Base-by-base conservation (phyloP, 495 filamentous ascomycete species). In the Neurospora cerealis region DNA sequence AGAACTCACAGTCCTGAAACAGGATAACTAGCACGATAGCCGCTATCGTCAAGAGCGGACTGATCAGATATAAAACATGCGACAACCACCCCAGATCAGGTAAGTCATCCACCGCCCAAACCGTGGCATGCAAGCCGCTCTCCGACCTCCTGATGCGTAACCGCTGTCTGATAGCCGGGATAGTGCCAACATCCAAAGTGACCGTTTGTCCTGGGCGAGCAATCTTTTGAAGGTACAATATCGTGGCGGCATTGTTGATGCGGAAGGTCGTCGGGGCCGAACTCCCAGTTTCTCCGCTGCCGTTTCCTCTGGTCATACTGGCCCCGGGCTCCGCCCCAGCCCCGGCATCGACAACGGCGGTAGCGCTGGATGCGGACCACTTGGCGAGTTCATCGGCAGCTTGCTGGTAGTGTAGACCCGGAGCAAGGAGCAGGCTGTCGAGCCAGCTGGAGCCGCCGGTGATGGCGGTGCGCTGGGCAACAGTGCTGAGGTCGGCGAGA, bases 361-460 rank as follows among this genome's bases (percentile, higher is more conserved):
- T 32, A 9, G 75, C 73, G 66, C 70, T 78, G 77, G 34, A 77
- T 72, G 1, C 54, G 24, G 75, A 70, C 40, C 77, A 60, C 9
- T 77, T 77, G 34, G 72, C 75, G 44, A 89, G 76, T 36, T 81
- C 80, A 17, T 85, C 86, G n/a, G 87, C 88, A 5, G 82, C 77
- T 75, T 91, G 89, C 74, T 91, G 88, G 70, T 85, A 85, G 81
- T 91, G 89, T 60, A 91, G 75, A 3, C 88, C 89, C 0, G 89
- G 89, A 19, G 86, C 87, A 0, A 91, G 82, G 34, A 90, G 77
- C 6, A 91, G 79, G 24, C 78, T 79, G 77, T 91, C 89, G 0
- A 88, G 77, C 76, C 84, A 84, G 6, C 81, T 81, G 0, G 86
- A 82, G 3, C 83, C 85, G 62, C 89, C 89, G 4, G 84, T 86